phyloP scores from a whole-genome alignment of 2,329 filamentous ascomycete species.

The Nemania serpens region DNA sequence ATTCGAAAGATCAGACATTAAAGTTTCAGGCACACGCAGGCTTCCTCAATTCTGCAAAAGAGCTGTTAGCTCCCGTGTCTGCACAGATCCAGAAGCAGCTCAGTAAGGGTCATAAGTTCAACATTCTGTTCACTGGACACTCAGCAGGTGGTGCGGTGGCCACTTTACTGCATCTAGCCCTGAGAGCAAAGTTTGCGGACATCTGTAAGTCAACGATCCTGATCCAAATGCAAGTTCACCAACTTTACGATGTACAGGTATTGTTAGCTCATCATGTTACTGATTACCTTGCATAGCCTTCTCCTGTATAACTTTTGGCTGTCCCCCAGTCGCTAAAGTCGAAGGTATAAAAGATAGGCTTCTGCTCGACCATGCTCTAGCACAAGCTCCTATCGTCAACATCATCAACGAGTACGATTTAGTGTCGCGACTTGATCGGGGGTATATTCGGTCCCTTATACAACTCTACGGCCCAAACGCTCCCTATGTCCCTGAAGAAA shows the following conservation, averaged over 20 bases:
- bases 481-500: not conserved
- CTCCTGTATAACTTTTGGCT: constrained; percentile 8
- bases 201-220: not conserved
- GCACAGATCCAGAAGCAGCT: constrained; percentile 3
- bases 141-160: constrained; percentile 9
- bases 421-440: constrained; percentile 5
- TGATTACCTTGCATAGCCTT: not conserved
- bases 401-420: constrained; percentile 8
- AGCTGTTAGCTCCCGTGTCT: not conserved
- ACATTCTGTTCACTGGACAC: constrained; percentile 2
- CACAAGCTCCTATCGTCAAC: not conserved
- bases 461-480: not conserved
- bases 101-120: not conserved
- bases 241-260: not conserved
- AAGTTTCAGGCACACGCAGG: constrained; percentile 4
- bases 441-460: constrained; percentile 6
- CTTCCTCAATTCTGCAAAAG: constrained; percentile 6
- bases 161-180: constrained; percentile 1
- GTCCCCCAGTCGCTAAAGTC: constrained; percentile 1
- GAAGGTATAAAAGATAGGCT: not conserved
- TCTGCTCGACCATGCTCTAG: not conserved
- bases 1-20: not conserved
- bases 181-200: not conserved
- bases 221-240: not conserved
- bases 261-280: not conserved